phyloP scores from a whole-genome alignment of 1,284 basidiomycete species.

The Trametes sp. region DNA sequence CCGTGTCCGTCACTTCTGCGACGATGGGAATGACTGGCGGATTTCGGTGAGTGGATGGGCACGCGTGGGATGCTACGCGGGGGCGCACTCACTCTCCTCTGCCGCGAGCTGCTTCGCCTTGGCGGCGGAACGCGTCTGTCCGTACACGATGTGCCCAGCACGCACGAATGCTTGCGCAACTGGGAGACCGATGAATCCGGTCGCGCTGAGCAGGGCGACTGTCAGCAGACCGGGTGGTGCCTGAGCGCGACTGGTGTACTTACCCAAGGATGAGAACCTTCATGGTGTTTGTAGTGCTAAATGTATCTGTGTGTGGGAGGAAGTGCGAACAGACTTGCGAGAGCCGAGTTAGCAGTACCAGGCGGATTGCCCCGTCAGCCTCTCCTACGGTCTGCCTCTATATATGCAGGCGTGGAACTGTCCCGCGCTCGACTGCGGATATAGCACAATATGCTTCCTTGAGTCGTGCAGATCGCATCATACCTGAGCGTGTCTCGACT shows the following conservation, averaged over 20 bases:
- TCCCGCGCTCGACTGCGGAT: background rate
- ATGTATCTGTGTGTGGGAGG: background rate
- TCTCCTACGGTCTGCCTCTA: background rate
- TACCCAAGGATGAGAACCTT: slow-evolving; percentile 41
- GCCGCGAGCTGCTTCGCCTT: slow-evolving; percentile 50
- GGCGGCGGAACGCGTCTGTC: slow-evolving; percentile 51
- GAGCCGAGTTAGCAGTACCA: background rate
- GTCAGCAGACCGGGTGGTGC: background rate
- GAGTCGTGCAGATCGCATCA: no score
- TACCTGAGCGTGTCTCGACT: no score
- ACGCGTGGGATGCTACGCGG: no score
- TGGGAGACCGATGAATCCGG: slow-evolving; percentile 58
- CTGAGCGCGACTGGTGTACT: background rate
- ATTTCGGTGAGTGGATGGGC: background rate
- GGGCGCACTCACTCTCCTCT: slow-evolving; percentile 51
- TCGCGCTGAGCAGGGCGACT: slow-evolving; percentile 27
- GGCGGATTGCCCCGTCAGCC: background rate
- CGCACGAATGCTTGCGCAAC: slow-evolving; percentile 56
- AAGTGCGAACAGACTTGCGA: background rate
- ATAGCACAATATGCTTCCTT: background rate
- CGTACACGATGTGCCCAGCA: slow-evolving; percentile 62
- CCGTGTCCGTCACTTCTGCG: slow-evolving; percentile 46
- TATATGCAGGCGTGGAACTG: background rate
- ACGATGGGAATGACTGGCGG: slow-evolving; percentile 55
- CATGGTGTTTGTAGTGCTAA: slow-evolving; percentile 22